Conservation (phyloP, 2,329 filamentous ascomycete genomes). For the Chaetomium globosum region DNA sequence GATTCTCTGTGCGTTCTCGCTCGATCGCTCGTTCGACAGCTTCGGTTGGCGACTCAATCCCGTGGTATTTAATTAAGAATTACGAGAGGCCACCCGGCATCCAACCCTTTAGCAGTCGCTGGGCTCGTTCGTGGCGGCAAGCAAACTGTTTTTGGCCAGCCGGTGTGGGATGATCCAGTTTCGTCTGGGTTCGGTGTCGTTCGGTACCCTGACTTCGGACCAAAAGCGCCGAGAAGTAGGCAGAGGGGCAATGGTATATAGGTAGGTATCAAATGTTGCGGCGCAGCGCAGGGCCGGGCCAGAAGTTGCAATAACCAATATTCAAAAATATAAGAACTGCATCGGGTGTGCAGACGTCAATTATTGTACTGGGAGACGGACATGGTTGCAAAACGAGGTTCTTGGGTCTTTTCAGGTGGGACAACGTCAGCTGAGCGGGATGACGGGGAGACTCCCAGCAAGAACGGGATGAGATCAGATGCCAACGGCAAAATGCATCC, state of each 20-base stretch:
- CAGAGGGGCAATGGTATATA: background rate
- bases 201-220: background rate
- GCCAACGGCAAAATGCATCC: background rate
- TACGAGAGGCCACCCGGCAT: background rate
- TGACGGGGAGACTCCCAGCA: background rate
- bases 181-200: background rate
- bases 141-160: background rate
- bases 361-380: background rate
- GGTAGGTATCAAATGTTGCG: background rate
- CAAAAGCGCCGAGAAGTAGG: background rate
- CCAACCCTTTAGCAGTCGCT: background rate
- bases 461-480: background rate
- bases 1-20: background rate
- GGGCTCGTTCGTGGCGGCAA: background rate
- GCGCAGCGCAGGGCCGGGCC: too few species aligned
- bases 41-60: background rate
- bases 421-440: background rate
- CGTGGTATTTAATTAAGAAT: background rate
- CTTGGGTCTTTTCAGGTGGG: slow-evolving; percentile 1
- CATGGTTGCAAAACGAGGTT: background rate
- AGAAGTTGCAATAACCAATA: background rate
- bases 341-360: background rate
- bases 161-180: background rate
- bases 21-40: background rate
- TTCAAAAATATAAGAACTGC: background rate